Conservation (phyloP, 768 basidiomycete species). For the Gelatoporia subvermispora region DNA sequence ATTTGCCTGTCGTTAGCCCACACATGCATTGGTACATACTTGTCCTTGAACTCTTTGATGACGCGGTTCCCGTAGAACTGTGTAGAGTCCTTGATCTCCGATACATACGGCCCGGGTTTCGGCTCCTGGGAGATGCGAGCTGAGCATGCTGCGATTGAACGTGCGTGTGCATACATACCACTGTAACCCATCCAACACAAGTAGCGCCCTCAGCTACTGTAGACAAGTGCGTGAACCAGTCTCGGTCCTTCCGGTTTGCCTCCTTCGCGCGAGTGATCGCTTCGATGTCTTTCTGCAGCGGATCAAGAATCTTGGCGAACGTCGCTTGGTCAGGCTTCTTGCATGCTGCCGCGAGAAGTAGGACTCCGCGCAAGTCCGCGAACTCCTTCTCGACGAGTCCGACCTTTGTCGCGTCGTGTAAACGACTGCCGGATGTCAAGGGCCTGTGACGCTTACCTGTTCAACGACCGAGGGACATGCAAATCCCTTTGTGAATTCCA, state of each 20-base stretch:
- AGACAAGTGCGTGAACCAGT: conserved; percentile 79
- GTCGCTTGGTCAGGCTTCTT: conserved; percentile 69
- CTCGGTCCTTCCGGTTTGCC: conserved; percentile 68
- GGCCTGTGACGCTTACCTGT: conserved; percentile 50
- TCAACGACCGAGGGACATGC: conserved; percentile 68
- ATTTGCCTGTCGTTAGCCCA: neutral
- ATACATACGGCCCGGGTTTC: conserved; percentile 77
- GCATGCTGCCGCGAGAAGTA: conserved; percentile 66
- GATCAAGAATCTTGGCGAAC: conserved; percentile 54
- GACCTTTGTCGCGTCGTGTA: conserved; percentile 42
- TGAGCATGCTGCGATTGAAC: neutral
- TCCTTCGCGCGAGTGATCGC: conserved; percentile 81
- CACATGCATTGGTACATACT: conserved; percentile 45
- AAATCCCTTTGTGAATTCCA: conserved; percentile 66
- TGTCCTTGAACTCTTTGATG: conserved; percentile 89
- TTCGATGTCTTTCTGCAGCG: conserved; percentile 68
- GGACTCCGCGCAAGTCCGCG: conserved; percentile 58
- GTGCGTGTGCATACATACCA: conserved; percentile 47
- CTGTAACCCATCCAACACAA: conserved; percentile 82
- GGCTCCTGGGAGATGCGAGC: conserved; percentile 40
- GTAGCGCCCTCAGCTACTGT: conserved; percentile 80
- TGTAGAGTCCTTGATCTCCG: conserved; percentile 79
- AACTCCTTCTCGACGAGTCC: conserved; percentile 63
- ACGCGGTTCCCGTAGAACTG: conserved; percentile 88
- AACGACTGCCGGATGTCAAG: neutral